Base-by-base conservation (phyloP, 2,329 filamentous ascomycete species). In the Sphaerulina vaccinii region DNA sequence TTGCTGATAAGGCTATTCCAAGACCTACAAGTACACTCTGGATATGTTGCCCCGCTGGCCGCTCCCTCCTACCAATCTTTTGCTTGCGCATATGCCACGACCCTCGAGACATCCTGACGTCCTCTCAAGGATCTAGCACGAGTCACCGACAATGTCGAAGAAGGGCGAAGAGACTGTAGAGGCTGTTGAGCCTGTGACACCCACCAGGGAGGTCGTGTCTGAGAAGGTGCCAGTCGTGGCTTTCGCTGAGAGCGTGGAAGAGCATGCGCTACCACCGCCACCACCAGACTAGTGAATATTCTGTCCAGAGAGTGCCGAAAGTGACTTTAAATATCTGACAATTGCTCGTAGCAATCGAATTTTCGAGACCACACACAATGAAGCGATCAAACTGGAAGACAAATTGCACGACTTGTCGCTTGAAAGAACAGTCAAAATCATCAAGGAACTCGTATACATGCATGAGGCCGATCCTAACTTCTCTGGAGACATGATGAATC, bases 401-500 rank as follows among this genome's bases (percentile, higher is more conserved):
- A 21, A 39, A 19, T 40, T 51, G 10, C 39, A 51, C 16, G 33
- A 45, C 10, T 44, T 51, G 39, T 44, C 40, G 3, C 48, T 51
- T 19, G 48, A 51, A 16, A 39, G 48, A 10, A 51, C 48, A 9
- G 33, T 47, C 35, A 33, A 46, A 23, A 47, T 52, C 49, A 35
- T 47, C 41, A 52, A 47, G 42, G 49, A 52, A 24, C 49, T 52
- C 36, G 16, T 52, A 11, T 39, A 55, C 29, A 54, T 51, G 19
- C 54, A 57, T 33, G 51, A 57, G n/a, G 29, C 49, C 16, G 54
- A 57, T 18, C 51, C 51, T 18, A 57, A 54, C 46, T 57, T 57
- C 39, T 42, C 43, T 10, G 51, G 45, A 16, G 42, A 41, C 19
- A 48, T 43, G n/a, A 37, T 57, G 18, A 53, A 51, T 18, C 49